Evolutionary conservation across 805 yeast genomes (phyloP), one percentile per base, ranked within the genome.

Genomic region (Lachancea sp.): DNA sequence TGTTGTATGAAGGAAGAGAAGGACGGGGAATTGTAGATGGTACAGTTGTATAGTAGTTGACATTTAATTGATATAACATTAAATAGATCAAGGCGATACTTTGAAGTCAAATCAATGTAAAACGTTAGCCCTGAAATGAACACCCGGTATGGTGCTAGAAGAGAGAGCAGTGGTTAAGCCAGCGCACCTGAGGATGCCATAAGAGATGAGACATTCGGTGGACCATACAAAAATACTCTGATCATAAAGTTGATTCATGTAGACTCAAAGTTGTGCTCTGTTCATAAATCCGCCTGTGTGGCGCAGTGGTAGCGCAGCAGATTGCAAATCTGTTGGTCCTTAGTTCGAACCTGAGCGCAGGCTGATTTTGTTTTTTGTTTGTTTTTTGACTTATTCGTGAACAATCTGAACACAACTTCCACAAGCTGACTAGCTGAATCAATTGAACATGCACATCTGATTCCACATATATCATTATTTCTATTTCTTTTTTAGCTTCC

Each of bases 251-350:
- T n/a, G n/a, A n/a, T n/a, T n/a, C n/a, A n/a, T n/a, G n/a, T n/a
- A n/a, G n/a, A n/a, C n/a, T n/a, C n/a, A n/a, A n/a, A n/a, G n/a
- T n/a, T n/a, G n/a, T n/a, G n/a, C n/a, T 29, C 31, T 19, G 11
- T 3, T 33, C 19, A 8, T 15, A 17, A 33, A 20, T 16, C 30
- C 22, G 82, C 81, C 75, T 73, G 81, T 75, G 74, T 85, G 89
- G 95, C 93, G 89, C 90, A 85, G 93, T 81, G 93, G 95, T 85
- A 85, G 91, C 90, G 95, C 93, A 84, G 89, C 87, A 82, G 95
- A 86, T 86, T 86, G 95, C 95, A 86, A 85, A 85, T 86, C 95
- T 84, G 85, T 81, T 84, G 95, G 95, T 86, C 93, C 89, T 82
- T 79, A 82, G 95, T 86, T 86, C 95, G 81, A 86, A 66, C 81